Percentiles rank a stretch among this genome's conserved stretches.
Evolutionary conservation across 805 yeast species (phyloP).

Genomic region (Tetrapisispora namnaoensis): DNA sequence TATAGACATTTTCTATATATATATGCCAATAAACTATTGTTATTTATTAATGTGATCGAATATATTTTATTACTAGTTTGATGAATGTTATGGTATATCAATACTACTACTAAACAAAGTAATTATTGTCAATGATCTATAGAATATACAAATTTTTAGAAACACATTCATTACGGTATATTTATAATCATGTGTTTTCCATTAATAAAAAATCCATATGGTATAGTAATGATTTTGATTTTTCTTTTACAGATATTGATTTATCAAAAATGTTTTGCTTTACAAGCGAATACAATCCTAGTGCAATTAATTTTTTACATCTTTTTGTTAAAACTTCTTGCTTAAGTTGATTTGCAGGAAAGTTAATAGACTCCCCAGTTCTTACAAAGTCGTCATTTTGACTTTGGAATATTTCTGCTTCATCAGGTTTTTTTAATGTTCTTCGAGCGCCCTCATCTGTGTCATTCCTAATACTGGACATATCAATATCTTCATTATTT

Average conservation of each 20-base stretch:
- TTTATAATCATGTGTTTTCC: not conserved
- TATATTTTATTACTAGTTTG: too few relatives aligned
- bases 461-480: not conserved
- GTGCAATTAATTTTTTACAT: conserved; percentile 20
- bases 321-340: conserved; percentile 8
- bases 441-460: not conserved
- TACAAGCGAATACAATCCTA: conserved; percentile 24
- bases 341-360: not conserved
- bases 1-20: too few relatives aligned
- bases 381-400: conserved; percentile 12
- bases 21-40: too few relatives aligned
- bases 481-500: conserved; percentile 1
- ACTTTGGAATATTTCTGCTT: not conserved
- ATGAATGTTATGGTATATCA: too few relatives aligned
- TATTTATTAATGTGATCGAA: too few relatives aligned
- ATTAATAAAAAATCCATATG: conserved; percentile 25
- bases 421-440: not conserved
- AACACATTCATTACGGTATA: too few relatives aligned
- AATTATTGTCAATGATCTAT: not conserved
- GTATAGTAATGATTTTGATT: conserved; percentile 24
- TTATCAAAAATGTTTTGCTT: conserved; percentile 21
- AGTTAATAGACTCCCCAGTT: conserved; percentile 3
- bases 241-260: conserved; percentile 23
- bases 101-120: too few relatives aligned
- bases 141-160: not conserved